Evolutionary conservation across 2,329 filamentous ascomycete genomes (phyloP).

Genomic region (Fusarium ramigenum): DNA sequence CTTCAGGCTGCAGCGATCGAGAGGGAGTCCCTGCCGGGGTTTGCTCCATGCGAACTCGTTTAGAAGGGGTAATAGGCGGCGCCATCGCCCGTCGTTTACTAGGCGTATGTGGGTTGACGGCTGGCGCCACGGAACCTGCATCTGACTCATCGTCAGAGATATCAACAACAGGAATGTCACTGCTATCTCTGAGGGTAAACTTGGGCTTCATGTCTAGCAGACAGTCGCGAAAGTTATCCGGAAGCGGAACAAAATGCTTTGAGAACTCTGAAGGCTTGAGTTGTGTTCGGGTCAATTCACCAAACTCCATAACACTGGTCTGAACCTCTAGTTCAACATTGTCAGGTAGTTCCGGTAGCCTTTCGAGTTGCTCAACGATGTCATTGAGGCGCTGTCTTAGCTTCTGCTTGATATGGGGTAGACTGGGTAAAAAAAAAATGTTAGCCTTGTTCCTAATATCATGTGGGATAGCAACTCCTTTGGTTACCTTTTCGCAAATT

Average conservation of each 20-base stretch:
- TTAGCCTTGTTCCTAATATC: conserved; percentile 5
- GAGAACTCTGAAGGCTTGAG: conserved; percentile 56
- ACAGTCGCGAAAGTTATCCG: conserved; percentile 61
- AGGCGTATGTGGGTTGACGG: conserved; percentile 36
- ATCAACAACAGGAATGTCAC: conserved; percentile 49
- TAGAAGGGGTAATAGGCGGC: conserved; percentile 47
- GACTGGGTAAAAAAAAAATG: conserved; percentile 38
- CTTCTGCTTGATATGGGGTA: conserved; percentile 65
- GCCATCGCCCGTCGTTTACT: conserved; percentile 45
- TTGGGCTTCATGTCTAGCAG: conserved; percentile 59
- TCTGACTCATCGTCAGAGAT: conserved; percentile 54
- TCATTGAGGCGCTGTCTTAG: conserved; percentile 57
- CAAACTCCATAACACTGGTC: conserved; percentile 67
- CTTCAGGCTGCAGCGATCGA: conserved; percentile 51
- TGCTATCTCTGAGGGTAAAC: conserved; percentile 53
- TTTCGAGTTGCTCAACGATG: conserved; percentile 64
- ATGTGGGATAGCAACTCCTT: conserved; percentile 18
- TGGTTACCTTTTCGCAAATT: conserved; percentile 61
- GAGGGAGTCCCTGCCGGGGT: conserved; percentile 8
- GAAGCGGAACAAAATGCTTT: conserved; percentile 56
- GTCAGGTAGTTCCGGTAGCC: conserved; percentile 72
- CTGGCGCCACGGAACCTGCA: conserved; percentile 38
- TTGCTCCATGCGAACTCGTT: conserved; percentile 43
- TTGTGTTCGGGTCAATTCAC: conserved; percentile 61
- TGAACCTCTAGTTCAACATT: conserved; percentile 75